Conservation (phyloP, 2,329 filamentous ascomycete genomes). For the Hypoxylon sp. region DNA sequence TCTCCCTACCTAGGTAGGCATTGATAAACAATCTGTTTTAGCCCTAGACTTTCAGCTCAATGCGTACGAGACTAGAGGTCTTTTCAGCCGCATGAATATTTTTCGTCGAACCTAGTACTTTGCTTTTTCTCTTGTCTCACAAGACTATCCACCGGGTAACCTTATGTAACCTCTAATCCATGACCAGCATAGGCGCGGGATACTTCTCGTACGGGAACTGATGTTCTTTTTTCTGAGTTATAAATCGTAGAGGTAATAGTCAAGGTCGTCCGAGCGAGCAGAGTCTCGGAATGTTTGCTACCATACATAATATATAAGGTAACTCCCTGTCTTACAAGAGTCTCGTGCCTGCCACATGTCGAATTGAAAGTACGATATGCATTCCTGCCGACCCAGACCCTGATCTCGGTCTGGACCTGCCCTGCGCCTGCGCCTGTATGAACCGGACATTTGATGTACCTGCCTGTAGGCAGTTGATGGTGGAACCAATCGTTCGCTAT, state of each 20-base stretch:
- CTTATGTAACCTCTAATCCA: not conserved
- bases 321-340: slow-evolving; percentile 28
- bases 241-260: not conserved
- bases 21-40: not conserved
- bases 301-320: slow-evolving; percentile 11
- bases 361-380: slow-evolving; percentile 20
- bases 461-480: not conserved
- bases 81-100: slow-evolving; percentile 1
- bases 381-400: slow-evolving; percentile 2
- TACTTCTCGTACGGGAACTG: not conserved
- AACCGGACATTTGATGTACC: not conserved
- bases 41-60: not conserved
- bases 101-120: slow-evolving; percentile 12
- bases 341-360: slow-evolving; percentile 40
- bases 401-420: not conserved
- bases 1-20: not conserved
- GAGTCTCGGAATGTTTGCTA: slow-evolving; percentile 22
- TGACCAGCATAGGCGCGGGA: not conserved
- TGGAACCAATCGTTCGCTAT: slow-evolving; percentile 23
- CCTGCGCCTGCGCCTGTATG: not conserved
- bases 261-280: not conserved
- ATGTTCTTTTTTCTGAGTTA: not conserved
- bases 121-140: not conserved
- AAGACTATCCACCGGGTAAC: not conserved
- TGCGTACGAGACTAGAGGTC: not conserved